Conservation (phyloP, 768 basidiomycete genomes). For the Hygrophorus pudorinus region DNA sequence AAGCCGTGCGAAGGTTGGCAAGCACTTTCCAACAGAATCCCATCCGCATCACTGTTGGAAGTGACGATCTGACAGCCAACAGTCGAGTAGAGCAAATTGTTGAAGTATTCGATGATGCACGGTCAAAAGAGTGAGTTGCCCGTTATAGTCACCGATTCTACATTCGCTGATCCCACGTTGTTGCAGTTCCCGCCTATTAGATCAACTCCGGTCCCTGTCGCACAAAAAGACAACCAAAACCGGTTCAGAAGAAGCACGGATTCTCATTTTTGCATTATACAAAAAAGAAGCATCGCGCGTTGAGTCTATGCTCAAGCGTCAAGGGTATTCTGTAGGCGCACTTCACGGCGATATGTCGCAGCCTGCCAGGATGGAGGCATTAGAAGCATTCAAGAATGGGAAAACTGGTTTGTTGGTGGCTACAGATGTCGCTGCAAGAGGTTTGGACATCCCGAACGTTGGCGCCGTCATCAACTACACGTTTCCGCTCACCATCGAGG, state of each 20-base stretch:
- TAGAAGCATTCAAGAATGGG: conserved; percentile 82
- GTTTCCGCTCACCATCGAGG: conserved; percentile 95
- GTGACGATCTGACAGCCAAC: conserved; percentile 91
- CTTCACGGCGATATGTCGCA: conserved; percentile 92
- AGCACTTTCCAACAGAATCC: conserved; percentile 80
- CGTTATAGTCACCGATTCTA: background rate
- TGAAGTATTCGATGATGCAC: conserved; percentile 82
- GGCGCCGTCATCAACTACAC: conserved; percentile 92
- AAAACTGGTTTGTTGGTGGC: conserved; percentile 79
- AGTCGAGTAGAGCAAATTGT: conserved; percentile 85
- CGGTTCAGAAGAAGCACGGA: conserved; percentile 47
- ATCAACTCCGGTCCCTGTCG: conserved; percentile 41
- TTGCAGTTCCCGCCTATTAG: conserved; percentile 48
- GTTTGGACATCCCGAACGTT: conserved; percentile 95
- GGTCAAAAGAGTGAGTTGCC: conserved; percentile 73
- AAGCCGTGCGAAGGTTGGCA: conserved; percentile 83
- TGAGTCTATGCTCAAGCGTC: conserved; percentile 61
- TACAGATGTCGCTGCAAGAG: conserved; percentile 95
- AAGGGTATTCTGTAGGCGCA: conserved; percentile 70
- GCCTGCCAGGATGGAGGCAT: conserved; percentile 68
- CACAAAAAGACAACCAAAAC: conserved; percentile 53
- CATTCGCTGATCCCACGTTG: background rate
- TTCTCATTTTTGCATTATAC: conserved; percentile 92
- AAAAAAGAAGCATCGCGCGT: conserved; percentile 96
- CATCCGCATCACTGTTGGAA: conserved; percentile 87